Conservation (phyloP, 2,329 filamentous ascomycete species). For the Neonectria hederae region DNA sequence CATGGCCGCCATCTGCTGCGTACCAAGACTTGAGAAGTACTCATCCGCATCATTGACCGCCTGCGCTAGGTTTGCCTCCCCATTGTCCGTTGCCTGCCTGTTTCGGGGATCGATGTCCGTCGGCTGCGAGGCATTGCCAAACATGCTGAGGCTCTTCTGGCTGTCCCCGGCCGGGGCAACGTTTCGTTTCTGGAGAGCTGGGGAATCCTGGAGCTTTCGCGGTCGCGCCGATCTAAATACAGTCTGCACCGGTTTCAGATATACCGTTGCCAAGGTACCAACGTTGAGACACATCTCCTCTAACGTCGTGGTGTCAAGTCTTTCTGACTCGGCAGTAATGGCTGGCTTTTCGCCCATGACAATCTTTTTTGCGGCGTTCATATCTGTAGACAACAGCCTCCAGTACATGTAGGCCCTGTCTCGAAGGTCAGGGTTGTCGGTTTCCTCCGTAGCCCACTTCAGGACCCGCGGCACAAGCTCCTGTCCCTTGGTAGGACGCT, state of each 20-base stretch:
- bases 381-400: constrained; percentile 93
- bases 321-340: constrained; percentile 95
- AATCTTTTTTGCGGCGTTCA: constrained; percentile 82
- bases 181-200: constrained; percentile 81
- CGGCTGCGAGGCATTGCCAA: constrained; percentile 63
- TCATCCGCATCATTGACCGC: constrained; percentile 87
- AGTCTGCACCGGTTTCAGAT: constrained; percentile 96
- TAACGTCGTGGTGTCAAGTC: constrained; percentile 86
- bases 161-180: constrained; percentile 63
- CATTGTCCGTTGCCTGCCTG: constrained; percentile 42
- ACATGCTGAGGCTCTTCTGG: constrained; percentile 69
- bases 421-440: constrained; percentile 96
- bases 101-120: constrained; percentile 60
- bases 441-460: constrained; percentile 99
- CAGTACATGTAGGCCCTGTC: constrained; percentile 99
- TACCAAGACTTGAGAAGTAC: constrained; percentile 85
- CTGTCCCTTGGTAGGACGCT: constrained; percentile 93
- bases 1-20: constrained; percentile 78
- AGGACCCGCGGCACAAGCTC: constrained; percentile 92
- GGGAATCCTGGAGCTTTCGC: constrained; percentile 80
- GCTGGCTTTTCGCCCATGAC: constrained; percentile 98
- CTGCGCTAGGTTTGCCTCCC: constrained; percentile 65
- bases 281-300: constrained; percentile 98
- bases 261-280: constrained; percentile 94
- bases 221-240: constrained; percentile 92